Percentiles rank a stretch among this genome's conserved stretches.
Evolutionary conservation across 2,329 filamentous ascomycete species (phyloP).

Genomic region (Fusarium coicis): DNA sequence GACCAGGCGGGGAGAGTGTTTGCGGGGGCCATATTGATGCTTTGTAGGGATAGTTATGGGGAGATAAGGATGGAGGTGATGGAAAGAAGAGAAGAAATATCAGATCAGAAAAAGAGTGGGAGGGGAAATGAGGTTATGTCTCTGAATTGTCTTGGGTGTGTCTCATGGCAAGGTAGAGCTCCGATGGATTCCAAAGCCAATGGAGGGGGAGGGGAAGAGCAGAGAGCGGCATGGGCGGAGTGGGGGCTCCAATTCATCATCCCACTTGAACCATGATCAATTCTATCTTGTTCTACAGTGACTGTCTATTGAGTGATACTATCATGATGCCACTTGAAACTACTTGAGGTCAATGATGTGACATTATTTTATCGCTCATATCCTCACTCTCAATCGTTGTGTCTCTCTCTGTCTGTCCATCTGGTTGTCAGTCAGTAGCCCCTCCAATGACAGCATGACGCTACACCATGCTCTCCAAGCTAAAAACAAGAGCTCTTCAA

Average conservation of each 20-base stretch:
- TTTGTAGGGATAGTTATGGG: neutral
- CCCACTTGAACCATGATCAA: conserved; percentile 22
- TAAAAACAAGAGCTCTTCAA: conserved; percentile 13
- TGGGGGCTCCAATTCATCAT: conserved; percentile 40
- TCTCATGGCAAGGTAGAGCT: neutral
- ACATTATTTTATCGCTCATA: neutral
- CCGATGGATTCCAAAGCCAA: neutral
- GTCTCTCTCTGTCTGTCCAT: too few relatives aligned
- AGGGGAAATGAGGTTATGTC: conserved; percentile 34
- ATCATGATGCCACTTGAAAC: conserved; percentile 25
- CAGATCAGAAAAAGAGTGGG: conserved; percentile 5
- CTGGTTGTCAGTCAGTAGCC: conserved; percentile 1
- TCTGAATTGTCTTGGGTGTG: conserved; percentile 15
- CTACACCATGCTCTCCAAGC: conserved; percentile 22
- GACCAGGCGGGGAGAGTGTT: conserved; percentile 89
- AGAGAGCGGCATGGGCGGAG: conserved; percentile 18
- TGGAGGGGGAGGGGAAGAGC: conserved; percentile 29
- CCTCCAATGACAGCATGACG: conserved; percentile 38
- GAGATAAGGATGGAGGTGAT: neutral
- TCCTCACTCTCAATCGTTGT: neutral
- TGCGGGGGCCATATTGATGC: conserved; percentile 76
- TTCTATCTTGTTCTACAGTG: neutral
- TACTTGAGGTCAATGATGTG: neutral
- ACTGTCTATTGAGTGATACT: conserved; percentile 5
- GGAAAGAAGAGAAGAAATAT: neutral